Base-by-base conservation (phyloP, 768 basidiomycete species). In the Exsudoporus frostii region DNA sequence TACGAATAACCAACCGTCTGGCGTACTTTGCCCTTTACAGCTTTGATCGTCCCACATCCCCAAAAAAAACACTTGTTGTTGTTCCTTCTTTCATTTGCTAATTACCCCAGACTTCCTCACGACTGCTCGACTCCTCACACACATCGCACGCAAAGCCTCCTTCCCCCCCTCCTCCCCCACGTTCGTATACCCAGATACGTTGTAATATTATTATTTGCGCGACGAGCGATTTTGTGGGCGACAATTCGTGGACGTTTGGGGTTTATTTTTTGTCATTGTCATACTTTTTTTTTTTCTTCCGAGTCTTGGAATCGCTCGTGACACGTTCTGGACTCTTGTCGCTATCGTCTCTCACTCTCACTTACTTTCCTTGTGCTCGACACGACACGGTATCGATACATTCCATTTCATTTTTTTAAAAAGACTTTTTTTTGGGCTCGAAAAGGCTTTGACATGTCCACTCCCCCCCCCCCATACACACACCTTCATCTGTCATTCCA, bases 161-260 rank as follows among this genome's bases (percentile, higher is more conserved):
- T 57, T 54, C 54, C 22, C 13, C 8, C 56, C 30, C 2, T 11
- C 6, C 17, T 30, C 11, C 14, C 15, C 32, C 63, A 63, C 67
- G 62, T 36, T 44, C 46, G 55, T 68, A 71, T 71, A 68, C 68
- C 67, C 51, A 42, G 33, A 58, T 59, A 73, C 68, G 61, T 70
- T 73, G 71, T 73, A 72, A 71, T 73, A 66, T 63, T 72, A 73
- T 72, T 65, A 48, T 50, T 51, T 61, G 59, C 50, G 42, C 49
- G 36, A 30, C 50, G 33, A 49, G 25, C 33, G 22, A 22, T 36
- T 46, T n/a, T 25, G 45, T 46, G 45, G 33, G 22, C 11, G 36
- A 50, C 38, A 30, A 14, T n/a, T n/a, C 40, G 30, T 20, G 38
- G 48, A 42, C 48, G 33, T 36, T 32, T 45, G 24, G 30, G n/a